Base-by-base conservation (phyloP, 2,329 filamentous ascomycete species). In the Diaporthe vaccinii region DNA sequence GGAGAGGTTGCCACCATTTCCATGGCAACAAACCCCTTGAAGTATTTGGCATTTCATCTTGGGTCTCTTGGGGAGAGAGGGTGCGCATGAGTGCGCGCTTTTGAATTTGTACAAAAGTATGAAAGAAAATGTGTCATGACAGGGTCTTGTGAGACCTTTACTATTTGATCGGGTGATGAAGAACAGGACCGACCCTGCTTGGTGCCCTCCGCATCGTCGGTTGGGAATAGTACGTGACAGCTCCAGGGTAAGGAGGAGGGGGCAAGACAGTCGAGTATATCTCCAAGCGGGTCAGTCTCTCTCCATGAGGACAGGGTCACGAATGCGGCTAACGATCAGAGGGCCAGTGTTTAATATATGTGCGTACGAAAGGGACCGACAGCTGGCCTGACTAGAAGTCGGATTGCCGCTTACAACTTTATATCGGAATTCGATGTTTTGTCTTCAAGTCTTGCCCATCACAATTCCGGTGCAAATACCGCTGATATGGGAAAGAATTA, bases 91-190 rank as follows among this genome's bases (percentile, higher is more conserved):
- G 49, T 41, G 17, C 28, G 36, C 49, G 31, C 6, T 31, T 53
- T 53, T 41, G n/a, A 55, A 41, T 41, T 55, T 69, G 65, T 69
- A 69, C 65, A 69, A 55, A 69, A 41, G 61, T 34, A 65, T 55
- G 34, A 69, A 55, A 68, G n/a, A 68, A 41, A 68, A 55, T 7
- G 31, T 28, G 34, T 69, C 7, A 69, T 36, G 65, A 55, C 9
- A 41, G 36, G 65, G 46, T 41, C 65, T 55, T n/a, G 34, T 55
- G 9, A 9, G 46, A 53, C 34, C 44, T 36, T 25, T 68, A 22
- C 31, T 51, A 22, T n/a, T 53, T 53, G 25, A 55, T 4, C 7
- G 2, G n/a, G 12, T 28, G 25, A 15, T 53, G 46, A 28, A 4
- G 34, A 17, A 25, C 31, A 20, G n/a, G 4, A 20, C 3, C 22